These are phyloP conservation scores for Hansfordia pulvinata DNA, from an alignment of 2,329 filamentous ascomycete genomes.

Conservation along the genomic window DNA sequence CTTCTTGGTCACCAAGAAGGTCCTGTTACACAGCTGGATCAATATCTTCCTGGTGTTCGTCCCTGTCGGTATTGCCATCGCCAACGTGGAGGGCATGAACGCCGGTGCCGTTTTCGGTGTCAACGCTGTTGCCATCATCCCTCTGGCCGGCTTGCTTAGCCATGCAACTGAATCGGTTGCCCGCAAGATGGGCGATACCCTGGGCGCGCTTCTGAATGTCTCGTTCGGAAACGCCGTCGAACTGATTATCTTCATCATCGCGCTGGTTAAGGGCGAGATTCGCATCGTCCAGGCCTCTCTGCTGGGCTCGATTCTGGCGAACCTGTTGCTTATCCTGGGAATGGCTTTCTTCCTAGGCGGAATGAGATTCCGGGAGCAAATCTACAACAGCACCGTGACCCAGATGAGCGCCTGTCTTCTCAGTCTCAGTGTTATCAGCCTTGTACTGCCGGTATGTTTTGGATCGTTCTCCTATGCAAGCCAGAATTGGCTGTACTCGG, in stretches of 20 bases:
- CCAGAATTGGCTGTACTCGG: too few species aligned
- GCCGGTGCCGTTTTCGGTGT: conserved; percentile 56
- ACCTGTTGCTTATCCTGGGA: conserved; percentile 76
- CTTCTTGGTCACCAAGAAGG: conserved; percentile 40
- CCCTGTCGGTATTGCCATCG: conserved; percentile 58
- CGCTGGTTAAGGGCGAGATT: conserved; percentile 69
- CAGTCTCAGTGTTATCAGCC: conserved; percentile 79
- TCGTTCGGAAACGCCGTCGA: conserved; percentile 72
- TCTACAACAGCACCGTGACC: conserved; percentile 91
- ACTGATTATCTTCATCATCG: conserved; percentile 72
- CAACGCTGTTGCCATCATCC: conserved; percentile 65
- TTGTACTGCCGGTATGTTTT: conserved; percentile 59
- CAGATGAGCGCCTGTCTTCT: conserved; percentile 93
- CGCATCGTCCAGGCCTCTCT: conserved; percentile 85
- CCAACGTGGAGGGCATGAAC: conserved; percentile 35
- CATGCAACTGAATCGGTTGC: conserved; percentile 67
- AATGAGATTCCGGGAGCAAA: conserved; percentile 77
- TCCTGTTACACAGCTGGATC: conserved; percentile 61
- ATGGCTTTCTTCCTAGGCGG: conserved; percentile 87
- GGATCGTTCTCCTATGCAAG: neutral
- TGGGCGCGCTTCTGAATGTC: conserved; percentile 62
- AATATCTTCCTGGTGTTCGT: conserved; percentile 69
- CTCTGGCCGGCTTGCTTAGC: conserved; percentile 57
- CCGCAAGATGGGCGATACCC: conserved; percentile 55
- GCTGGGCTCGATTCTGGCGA: conserved; percentile 79